Evolutionary conservation across 306 rosid species (phyloP), one percentile per base, ranked within the genome.

Genomic region (Quillaja saponaria): DNA sequence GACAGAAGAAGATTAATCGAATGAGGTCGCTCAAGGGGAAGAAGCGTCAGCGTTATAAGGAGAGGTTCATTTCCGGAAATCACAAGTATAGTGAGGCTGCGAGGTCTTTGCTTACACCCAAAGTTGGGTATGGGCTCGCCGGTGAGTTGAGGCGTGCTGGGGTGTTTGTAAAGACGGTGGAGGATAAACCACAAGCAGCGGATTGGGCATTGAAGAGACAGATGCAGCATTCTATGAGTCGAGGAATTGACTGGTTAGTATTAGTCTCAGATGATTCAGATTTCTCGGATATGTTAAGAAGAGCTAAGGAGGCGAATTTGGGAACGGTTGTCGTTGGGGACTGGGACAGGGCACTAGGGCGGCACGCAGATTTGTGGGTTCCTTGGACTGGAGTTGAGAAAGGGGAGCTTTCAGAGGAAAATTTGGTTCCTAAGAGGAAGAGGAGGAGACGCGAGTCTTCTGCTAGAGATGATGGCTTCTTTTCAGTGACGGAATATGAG

Each of bases 321-420:
- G 81, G 92, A 63, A 86, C 90, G 0, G 95, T 91, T 59, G 98
- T 91, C 40, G 81, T 91, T 15, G 98, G 98, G 12, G 96, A 92
- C 65, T 34, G 61, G 80, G 96, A 81, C 33, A 78, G 75, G 63
- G 87, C 92, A 0, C 61, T 92, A 52, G 94, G 98, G 13, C 54
- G 73, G 64, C 80, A 84, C 8, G 94, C 94, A 0, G 96, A 92
- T 73, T 77, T 92, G 61, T 92, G 98, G 98, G 70, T 92, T 13
- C 85, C 95, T n/a, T 92, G 98, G 98, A 33, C 38, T 53, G 84
- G 42, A 15, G 94, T 92, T 18, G 90, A 88, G 71, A 86, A 80
- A 72, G 98, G 96, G n/a, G 74, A 85, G 37, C 61, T 87, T 55
- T 34, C 66, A 1, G 85, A 77, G 49, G 59, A 34, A 49, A 90